Conservation (phyloP, 2,329 filamentous ascomycete species). For the Arthrobotrys entomopaga region DNA sequence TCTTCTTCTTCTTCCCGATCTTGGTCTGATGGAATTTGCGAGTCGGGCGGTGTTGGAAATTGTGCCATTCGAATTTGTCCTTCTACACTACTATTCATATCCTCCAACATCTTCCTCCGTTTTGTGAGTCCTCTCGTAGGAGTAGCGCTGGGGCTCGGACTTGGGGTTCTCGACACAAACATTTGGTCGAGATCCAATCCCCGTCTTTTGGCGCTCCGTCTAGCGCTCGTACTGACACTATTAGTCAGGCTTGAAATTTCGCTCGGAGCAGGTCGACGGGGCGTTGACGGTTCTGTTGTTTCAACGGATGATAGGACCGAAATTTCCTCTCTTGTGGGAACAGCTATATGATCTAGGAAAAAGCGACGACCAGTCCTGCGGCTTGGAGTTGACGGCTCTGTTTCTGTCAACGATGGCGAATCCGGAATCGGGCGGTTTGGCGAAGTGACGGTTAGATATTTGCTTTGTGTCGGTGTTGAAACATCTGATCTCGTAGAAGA, state of each 20-base stretch:
- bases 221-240: slow-evolving; percentile 27
- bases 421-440: slow-evolving; percentile 37
- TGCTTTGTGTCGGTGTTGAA: slow-evolving; percentile 23
- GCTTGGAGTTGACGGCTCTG: slow-evolving; percentile 18
- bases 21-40: slow-evolving; percentile 41
- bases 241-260: slow-evolving; percentile 22
- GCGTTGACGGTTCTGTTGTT: slow-evolving; percentile 20
- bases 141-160: slow-evolving; percentile 15
- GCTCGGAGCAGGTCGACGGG: not conserved
- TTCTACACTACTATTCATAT: not conserved
- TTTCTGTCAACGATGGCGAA: slow-evolving; percentile 31
- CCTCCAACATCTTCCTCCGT: not conserved
- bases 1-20: slow-evolving; percentile 10
- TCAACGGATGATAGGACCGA: slow-evolving; percentile 6
- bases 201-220: slow-evolving; percentile 10
- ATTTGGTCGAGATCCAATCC: slow-evolving; percentile 6
- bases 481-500: slow-evolving; percentile 11
- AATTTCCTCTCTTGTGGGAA: slow-evolving; percentile 16
- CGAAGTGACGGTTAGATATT: not conserved
- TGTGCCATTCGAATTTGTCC: not conserved
- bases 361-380: slow-evolving; percentile 16
- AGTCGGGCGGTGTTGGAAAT: slow-evolving; percentile 39
- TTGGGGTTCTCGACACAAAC: slow-evolving; percentile 19
- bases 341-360: slow-evolving; percentile 37
- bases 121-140: slow-evolving; percentile 2